phyloP scores from a whole-genome alignment of 2,329 filamentous ascomycete species.

The Fusarium buxicola region DNA sequence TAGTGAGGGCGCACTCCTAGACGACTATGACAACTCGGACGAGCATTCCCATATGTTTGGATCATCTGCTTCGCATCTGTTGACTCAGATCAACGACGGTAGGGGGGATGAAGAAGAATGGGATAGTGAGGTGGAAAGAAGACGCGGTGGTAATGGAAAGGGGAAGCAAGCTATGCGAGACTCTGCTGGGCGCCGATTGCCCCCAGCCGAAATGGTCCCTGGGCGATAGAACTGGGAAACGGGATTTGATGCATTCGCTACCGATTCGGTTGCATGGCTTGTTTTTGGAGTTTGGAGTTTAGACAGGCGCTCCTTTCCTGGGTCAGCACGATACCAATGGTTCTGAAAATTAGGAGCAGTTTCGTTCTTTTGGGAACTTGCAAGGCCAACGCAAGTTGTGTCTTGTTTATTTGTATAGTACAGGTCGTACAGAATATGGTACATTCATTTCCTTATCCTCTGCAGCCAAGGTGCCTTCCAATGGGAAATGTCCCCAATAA shows the following conservation, averaged over 20 bases:
- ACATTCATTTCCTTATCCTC: conserved; percentile 46
- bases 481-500: conserved; percentile 19
- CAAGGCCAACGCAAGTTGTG: conserved; percentile 29
- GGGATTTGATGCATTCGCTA: not conserved
- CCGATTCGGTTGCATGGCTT: not conserved
- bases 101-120: conserved; percentile 52
- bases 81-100: conserved; percentile 44
- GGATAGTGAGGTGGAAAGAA: conserved; percentile 60
- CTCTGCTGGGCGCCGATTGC: conserved; percentile 62
- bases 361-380: conserved; percentile 38
- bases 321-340: conserved; percentile 46
- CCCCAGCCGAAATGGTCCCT: conserved; percentile 65
- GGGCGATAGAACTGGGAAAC: conserved; percentile 30
- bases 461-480: conserved; percentile 22
- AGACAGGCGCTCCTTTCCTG: conserved; percentile 23
- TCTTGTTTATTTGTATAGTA: conserved; percentile 47
- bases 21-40: conserved; percentile 62
- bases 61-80: conserved; percentile 48
- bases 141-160: conserved; percentile 55
- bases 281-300: conserved; percentile 42
- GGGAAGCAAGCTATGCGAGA: conserved; percentile 61
- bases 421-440: conserved; percentile 51
- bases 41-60: conserved; percentile 71
- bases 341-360: conserved; percentile 30
- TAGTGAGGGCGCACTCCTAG: conserved; percentile 76